Percentiles rank a stretch among this genome's conserved stretches.
Evolutionary conservation across 495 filamentous ascomycete genomes (phyloP).

Genomic region (Coniosporium apollinis): DNA sequence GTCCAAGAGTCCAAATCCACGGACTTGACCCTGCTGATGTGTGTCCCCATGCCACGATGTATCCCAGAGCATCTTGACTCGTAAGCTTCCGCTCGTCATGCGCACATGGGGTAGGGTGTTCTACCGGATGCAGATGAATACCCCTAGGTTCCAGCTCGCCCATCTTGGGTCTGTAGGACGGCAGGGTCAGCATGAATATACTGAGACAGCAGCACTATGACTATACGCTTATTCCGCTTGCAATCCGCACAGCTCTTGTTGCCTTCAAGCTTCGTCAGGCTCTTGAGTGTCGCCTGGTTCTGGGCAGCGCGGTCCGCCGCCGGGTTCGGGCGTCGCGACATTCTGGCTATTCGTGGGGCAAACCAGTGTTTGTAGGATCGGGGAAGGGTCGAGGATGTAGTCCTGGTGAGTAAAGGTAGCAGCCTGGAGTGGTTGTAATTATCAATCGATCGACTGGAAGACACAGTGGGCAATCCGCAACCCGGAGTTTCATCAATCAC

Average conservation of each 20-base stretch:
- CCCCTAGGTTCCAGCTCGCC: conserved; percentile 93
- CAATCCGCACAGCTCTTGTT: conserved; percentile 98
- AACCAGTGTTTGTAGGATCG: no score
- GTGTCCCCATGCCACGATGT: conserved; percentile 95
- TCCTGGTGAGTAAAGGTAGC: no score
- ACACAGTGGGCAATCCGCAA: no score
- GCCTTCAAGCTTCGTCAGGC: conserved; percentile 71
- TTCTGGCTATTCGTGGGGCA: no score
- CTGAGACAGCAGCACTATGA: no score
- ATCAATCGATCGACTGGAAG: no score
- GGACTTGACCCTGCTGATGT: conserved; percentile 94
- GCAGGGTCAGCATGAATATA: conserved; percentile 6
- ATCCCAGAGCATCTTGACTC: conserved; percentile 74
- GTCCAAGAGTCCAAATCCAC: conserved; percentile 97
- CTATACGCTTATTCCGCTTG: conserved; percentile 92
- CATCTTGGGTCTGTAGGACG: conserved; percentile 67
- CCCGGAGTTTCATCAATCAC: no score
- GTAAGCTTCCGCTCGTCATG: neutral
- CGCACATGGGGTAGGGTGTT: conserved; percentile 6
- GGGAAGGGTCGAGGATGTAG: no score
- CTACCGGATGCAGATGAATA: conserved; percentile 87
- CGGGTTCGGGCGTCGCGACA: conserved; percentile 81
- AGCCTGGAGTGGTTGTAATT: no score
- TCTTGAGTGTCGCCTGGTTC: conserved; percentile 84
- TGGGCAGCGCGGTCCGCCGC: conserved; percentile 71